These are phyloP conservation scores for Stagonosporopsis chrysanthemi DNA, from an alignment of 2,329 filamentous ascomycete species.

Conservation along the genomic window DNA sequence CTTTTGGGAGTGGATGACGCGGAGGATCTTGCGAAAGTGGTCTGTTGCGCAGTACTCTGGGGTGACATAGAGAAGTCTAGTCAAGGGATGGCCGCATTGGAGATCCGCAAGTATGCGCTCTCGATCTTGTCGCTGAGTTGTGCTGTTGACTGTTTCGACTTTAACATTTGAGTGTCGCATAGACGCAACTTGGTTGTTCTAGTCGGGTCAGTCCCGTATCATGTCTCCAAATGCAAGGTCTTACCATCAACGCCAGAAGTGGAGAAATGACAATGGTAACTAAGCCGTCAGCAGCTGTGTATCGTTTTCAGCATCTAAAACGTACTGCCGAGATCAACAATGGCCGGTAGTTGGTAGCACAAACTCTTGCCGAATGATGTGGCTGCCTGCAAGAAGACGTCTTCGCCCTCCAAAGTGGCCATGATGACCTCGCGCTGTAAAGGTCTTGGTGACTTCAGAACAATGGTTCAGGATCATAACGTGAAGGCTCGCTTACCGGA, in stretches of 20 bases:
- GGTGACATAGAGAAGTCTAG: conserved; percentile 87
- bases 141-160: conserved; percentile 87
- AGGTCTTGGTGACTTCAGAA: conserved; percentile 62
- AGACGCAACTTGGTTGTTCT: conserved; percentile 92
- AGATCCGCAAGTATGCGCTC: conserved; percentile 79
- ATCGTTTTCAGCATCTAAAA: conserved; percentile 25
- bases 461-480: too few relatives aligned
- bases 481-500: conserved; percentile 63
- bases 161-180: conserved; percentile 76
- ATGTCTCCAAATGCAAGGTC: conserved; percentile 13
- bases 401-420: conserved; percentile 79
- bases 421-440: conserved; percentile 87
- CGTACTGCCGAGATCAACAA: conserved; percentile 85
- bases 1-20: conserved; percentile 76
- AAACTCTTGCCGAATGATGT: conserved; percentile 92
- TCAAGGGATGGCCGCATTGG: conserved; percentile 84
- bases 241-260: conserved; percentile 85
- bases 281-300: conserved; percentile 46
- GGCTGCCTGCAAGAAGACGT: conserved; percentile 93
- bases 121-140: conserved; percentile 71
- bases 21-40: conserved; percentile 76
- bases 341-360: conserved; percentile 90
- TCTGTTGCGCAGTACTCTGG: conserved; percentile 85
- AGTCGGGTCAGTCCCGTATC: conserved; percentile 5
- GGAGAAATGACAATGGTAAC: conserved; percentile 92